Conservation (phyloP, 768 basidiomycete genomes). For the Rhizopogon vinicolor region DNA sequence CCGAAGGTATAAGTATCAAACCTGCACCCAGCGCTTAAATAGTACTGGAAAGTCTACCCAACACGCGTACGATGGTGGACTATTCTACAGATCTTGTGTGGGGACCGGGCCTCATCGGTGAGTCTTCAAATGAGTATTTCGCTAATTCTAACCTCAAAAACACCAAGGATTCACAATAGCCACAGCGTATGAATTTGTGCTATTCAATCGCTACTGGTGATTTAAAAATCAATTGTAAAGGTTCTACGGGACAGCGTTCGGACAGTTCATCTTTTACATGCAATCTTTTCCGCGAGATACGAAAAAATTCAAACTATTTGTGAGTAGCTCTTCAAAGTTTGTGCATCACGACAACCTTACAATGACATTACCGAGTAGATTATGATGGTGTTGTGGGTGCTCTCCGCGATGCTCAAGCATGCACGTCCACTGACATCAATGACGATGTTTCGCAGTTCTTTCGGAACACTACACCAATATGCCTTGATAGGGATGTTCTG, state of each 20-base stretch:
- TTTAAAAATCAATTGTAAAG: constrained; percentile 1
- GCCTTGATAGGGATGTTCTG: neutral
- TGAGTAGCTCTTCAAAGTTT: constrained; percentile 1
- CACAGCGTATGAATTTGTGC: constrained; percentile 6
- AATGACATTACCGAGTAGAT: neutral
- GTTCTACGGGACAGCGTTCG: constrained; percentile 13
- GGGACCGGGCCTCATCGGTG: constrained; percentile 16
- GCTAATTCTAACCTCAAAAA: neutral
- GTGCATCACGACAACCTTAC: neutral
- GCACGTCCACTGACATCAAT: neutral
- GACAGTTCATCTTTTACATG: constrained; percentile 16
- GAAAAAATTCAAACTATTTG: constrained; percentile 8
- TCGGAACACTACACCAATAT: neutral
- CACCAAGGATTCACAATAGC: constrained; percentile 10
- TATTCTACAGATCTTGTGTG: neutral
- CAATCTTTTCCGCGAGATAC: constrained; percentile 12
- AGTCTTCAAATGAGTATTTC: neutral
- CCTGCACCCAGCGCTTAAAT: neutral
- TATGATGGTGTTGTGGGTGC: neutral
- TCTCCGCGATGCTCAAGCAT: neutral
- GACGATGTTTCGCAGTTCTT: neutral
- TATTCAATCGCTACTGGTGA: neutral
- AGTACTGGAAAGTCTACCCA: neutral
- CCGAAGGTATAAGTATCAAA: too few species aligned
- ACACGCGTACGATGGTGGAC: constrained; percentile 4